Evolutionary conservation across 2,329 filamentous ascomycete genomes (phyloP).

Genomic region (Penicillium polonicum): DNA sequence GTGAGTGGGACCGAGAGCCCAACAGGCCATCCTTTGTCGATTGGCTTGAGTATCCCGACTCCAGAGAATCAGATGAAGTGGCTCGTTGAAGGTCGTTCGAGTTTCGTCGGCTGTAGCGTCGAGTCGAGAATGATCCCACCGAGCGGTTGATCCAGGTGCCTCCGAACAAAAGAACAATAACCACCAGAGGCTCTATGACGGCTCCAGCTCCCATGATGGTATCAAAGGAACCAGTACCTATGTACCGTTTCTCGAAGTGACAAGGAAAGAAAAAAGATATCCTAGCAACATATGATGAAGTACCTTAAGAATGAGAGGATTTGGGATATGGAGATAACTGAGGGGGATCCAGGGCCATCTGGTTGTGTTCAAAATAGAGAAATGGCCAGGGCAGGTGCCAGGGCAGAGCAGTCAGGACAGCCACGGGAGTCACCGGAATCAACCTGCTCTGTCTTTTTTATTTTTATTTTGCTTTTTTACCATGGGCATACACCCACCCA

Average conservation of each 20-base stretch:
- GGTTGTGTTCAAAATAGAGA: not conserved
- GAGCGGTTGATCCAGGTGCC: constrained; percentile 62
- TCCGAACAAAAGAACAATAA: constrained; percentile 59
- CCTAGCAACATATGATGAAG: not conserved
- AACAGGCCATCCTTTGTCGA: constrained; percentile 39
- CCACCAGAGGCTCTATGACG: constrained; percentile 61
- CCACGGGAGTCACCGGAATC: not conserved
- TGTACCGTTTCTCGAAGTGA: not conserved
- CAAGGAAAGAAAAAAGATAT: not conserved
- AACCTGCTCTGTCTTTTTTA: not conserved
- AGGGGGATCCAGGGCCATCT: not conserved
- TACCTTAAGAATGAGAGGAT: not conserved
- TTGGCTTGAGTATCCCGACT: constrained; percentile 43
- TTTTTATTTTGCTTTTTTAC: not conserved
- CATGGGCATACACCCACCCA: not conserved
- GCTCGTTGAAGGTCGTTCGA: constrained; percentile 22
- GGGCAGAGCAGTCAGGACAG: not conserved
- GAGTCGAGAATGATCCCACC: constrained; percentile 18
- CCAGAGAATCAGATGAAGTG: constrained; percentile 39
- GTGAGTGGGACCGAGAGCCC: constrained; percentile 32
- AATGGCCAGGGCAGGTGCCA: constrained; percentile 1
- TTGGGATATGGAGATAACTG: not conserved
- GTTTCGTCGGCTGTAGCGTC: constrained; percentile 20
- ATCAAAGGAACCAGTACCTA: not conserved
- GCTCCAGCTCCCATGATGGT: constrained; percentile 54